Evolutionary conservation across 257 asterid genomes (phyloP).

Genomic region (Cordia subcordata): DNA sequence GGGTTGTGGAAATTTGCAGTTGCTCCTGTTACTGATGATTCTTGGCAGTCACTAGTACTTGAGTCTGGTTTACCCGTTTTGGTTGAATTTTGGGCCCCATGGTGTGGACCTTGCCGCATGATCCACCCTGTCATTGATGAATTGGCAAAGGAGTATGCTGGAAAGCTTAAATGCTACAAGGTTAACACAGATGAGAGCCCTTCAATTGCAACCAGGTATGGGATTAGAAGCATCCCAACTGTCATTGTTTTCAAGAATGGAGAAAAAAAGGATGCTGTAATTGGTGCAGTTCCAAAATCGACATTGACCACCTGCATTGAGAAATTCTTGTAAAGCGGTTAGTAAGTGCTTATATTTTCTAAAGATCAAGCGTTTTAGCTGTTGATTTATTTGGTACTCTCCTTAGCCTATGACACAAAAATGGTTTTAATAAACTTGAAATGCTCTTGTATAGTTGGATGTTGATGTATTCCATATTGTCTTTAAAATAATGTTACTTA

Average conservation of each 20-base stretch:
- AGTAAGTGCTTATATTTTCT: slow-evolving; percentile 13
- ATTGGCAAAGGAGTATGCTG: slow-evolving; percentile 17
- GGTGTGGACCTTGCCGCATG: slow-evolving; percentile 36
- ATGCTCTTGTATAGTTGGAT: slow-evolving; percentile 55
- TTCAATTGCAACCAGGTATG: slow-evolving; percentile 20
- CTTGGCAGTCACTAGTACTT: slow-evolving; percentile 26
- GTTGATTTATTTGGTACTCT: not conserved
- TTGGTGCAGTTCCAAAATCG: slow-evolving; percentile 31
- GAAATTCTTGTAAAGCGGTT: slow-evolving; percentile 23
- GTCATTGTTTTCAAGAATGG: slow-evolving; percentile 21
- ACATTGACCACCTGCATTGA: slow-evolving; percentile 23
- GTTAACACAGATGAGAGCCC: slow-evolving; percentile 25
- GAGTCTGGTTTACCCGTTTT: slow-evolving; percentile 17
- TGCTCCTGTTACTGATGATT: slow-evolving; percentile 16
- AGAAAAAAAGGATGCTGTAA: slow-evolving; percentile 25
- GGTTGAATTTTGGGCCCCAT: slow-evolving; percentile 34
- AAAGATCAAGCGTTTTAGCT: not conserved
- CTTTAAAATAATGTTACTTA: slow-evolving; percentile 12
- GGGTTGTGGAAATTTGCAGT: slow-evolving; percentile 8
- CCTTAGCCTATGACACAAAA: slow-evolving; percentile 16
- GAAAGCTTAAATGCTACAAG: slow-evolving; percentile 18
- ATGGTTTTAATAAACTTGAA: slow-evolving; percentile 25
- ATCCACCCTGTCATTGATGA: slow-evolving; percentile 26
- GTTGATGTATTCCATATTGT: slow-evolving; percentile 19
- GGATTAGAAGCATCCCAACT: slow-evolving; percentile 30